phyloP scores from a whole-genome alignment of 768 basidiomycete genomes.

The Strobilomyces echinocephalus region DNA sequence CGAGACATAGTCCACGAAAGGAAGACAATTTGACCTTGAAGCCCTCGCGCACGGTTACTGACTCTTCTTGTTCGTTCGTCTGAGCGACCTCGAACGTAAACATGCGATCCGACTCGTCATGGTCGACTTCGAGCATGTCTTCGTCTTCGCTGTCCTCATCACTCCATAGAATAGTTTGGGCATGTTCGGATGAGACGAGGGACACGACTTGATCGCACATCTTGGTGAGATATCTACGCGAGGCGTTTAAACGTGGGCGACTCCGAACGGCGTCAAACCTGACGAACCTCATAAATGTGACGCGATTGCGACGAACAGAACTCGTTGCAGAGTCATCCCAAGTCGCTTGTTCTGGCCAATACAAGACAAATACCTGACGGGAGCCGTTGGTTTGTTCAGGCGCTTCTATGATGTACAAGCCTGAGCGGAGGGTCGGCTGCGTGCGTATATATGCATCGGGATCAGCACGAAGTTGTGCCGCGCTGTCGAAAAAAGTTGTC shows the following conservation, averaged over 20 bases:
- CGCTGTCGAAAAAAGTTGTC: constrained; percentile 1
- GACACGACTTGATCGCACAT: constrained; percentile 52
- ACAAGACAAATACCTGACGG: constrained; percentile 43
- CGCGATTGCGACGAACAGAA: constrained; percentile 46
- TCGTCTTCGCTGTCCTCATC: constrained; percentile 32
- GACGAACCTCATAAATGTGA: constrained; percentile 57
- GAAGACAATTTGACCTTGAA: constrained; percentile 37
- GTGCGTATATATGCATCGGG: background rate
- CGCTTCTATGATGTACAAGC: constrained; percentile 17
- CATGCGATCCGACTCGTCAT: constrained; percentile 43
- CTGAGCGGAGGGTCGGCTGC: constrained; percentile 19
- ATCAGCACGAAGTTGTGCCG: constrained; percentile 13
- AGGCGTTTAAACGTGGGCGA: background rate
- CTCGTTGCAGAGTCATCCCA: constrained; percentile 49
- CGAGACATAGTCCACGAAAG: background rate
- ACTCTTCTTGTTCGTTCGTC: constrained; percentile 52
- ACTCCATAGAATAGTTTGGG: constrained; percentile 41
- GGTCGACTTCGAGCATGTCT: constrained; percentile 28
- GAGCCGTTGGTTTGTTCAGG: background rate
- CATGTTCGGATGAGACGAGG: constrained; percentile 47
- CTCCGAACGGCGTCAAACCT: background rate
- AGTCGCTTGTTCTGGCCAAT: constrained; percentile 59
- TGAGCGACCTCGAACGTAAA: constrained; percentile 52
- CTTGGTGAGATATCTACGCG: constrained; percentile 52
- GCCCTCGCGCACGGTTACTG: constrained; percentile 38